Percentiles rank a stretch among this genome's conserved stretches.
Conservation (phyloP, 768 basidiomycete genomes). For the Heimioporus sp. region DNA sequence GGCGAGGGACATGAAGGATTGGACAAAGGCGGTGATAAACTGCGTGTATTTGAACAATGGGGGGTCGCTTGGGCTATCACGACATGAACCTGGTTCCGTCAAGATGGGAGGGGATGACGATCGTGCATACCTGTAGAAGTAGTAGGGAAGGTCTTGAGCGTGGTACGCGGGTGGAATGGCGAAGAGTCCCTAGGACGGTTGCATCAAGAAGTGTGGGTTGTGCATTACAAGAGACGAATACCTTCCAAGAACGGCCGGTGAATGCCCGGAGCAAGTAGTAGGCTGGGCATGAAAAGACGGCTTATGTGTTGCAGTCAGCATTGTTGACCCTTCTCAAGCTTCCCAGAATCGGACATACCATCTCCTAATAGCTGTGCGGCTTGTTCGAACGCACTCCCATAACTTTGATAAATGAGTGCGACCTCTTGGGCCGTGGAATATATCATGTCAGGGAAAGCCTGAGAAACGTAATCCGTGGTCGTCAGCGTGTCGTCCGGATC, state of each 20-base stretch:
- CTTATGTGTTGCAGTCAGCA: slow-evolving; percentile 11
- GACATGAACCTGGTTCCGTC: no score
- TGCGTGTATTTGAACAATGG: slow-evolving; percentile 24
- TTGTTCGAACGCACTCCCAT: slow-evolving; percentile 34
- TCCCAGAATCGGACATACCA: slow-evolving; percentile 24
- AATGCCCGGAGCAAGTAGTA: slow-evolving; percentile 32
- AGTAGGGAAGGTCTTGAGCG: slow-evolving; percentile 37
- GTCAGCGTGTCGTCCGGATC: slow-evolving; percentile 19
- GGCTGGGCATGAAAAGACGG: slow-evolving; percentile 36
- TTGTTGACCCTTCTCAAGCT: no score
- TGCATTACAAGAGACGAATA: slow-evolving; percentile 14
- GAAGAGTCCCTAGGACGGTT: slow-evolving; percentile 25
- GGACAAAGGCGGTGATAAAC: slow-evolving; percentile 28
- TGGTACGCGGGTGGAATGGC: slow-evolving; percentile 30
- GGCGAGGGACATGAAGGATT: slow-evolving; percentile 25
- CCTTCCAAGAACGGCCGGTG: slow-evolving; percentile 31
- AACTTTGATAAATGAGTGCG: slow-evolving; percentile 27
- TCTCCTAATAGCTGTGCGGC: slow-evolving; percentile 39
- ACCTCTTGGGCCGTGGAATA: slow-evolving; percentile 25
- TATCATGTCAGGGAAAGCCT: slow-evolving; percentile 42
- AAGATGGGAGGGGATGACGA: no score
- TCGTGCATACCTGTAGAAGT: slow-evolving; percentile 32
- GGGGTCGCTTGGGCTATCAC: background rate
- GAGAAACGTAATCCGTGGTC: slow-evolving; percentile 21
- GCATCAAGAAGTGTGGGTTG: no score